phyloP scores from a whole-genome alignment of 2,329 filamentous ascomycete species.

The Penicillium sp. region DNA sequence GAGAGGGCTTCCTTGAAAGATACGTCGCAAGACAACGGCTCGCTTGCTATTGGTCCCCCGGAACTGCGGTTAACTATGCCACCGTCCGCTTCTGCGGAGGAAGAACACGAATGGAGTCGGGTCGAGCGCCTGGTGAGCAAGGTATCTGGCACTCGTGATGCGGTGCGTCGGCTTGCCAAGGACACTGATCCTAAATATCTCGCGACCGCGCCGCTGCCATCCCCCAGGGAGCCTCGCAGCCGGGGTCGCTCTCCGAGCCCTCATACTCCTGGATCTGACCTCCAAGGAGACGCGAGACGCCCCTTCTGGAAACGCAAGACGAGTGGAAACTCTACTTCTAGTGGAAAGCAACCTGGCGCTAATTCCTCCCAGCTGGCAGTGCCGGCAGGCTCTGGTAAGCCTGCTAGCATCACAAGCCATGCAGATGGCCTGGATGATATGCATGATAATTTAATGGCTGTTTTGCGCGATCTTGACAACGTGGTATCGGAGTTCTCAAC shows the following conservation, averaged over 20 bases:
- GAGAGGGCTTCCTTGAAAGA: constrained; percentile 67
- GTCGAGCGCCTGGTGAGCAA: constrained; percentile 83
- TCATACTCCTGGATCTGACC: constrained; percentile 32
- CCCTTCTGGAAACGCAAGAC: constrained; percentile 93
- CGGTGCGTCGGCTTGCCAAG: constrained; percentile 79
- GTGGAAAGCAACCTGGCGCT: constrained; percentile 42
- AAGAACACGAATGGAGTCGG: constrained; percentile 82
- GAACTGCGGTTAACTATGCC: constrained; percentile 35
- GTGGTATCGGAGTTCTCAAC: constrained; percentile 80
- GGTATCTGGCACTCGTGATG: constrained; percentile 84
- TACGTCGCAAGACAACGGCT: constrained; percentile 32
- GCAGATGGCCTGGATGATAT: constrained; percentile 63
- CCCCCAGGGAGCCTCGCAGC: constrained; percentile 20
- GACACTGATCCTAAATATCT: constrained; percentile 71
- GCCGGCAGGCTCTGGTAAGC: constrained; percentile 42
- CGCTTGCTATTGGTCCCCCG: constrained; percentile 16
- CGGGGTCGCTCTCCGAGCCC: constrained; percentile 38
- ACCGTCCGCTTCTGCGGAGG: constrained; percentile 45
- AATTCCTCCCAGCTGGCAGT: constrained; percentile 56
- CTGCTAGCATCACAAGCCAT: constrained; percentile 33
- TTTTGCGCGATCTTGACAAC: constrained; percentile 81
- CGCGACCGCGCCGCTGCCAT: constrained; percentile 20
- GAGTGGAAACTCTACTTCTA: constrained; percentile 49
- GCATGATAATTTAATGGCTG: constrained; percentile 77
- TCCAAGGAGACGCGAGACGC: constrained; percentile 57